Percentiles rank a stretch among this genome's conserved stretches.
Evolutionary conservation across 371 early-diverging fungal species (phyloP).

Genomic region (Mucor lusitanicus): DNA sequence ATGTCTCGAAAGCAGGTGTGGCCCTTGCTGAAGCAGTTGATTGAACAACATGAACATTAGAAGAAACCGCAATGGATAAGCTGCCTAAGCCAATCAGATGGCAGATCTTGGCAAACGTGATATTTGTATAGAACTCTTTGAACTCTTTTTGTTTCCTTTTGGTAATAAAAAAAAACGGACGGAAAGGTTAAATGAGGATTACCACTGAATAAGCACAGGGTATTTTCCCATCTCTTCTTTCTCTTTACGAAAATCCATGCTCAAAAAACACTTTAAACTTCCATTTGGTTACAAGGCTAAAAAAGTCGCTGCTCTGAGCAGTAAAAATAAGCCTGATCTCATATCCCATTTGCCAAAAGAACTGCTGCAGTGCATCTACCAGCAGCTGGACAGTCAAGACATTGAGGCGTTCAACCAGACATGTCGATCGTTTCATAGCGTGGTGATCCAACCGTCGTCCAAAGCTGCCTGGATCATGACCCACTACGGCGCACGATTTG

Average conservation of each 20-base stretch:
- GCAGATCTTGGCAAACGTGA: slow-evolving; percentile 7
- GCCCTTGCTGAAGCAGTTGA: slow-evolving; percentile 43
- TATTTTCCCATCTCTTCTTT: background rate
- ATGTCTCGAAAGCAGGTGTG: slow-evolving; percentile 73
- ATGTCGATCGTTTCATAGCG: slow-evolving; percentile 12
- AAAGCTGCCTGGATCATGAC: slow-evolving; percentile 29
- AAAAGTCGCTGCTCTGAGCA: background rate
- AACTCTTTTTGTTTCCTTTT: background rate
- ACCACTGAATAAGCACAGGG: background rate
- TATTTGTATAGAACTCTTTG: slow-evolving; percentile 8
- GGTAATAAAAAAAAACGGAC: background rate
- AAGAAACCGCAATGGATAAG: background rate
- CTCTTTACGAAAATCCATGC: background rate
- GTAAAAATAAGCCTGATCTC: background rate
- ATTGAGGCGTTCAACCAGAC: slow-evolving; percentile 14
- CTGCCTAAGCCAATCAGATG: background rate
- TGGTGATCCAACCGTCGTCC: slow-evolving; percentile 6
- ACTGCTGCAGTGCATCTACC: slow-evolving; percentile 21
- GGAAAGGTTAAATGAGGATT: background rate
- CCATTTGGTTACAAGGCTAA: background rate
- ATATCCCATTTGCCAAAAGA: slow-evolving; percentile 23
- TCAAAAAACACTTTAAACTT: slow-evolving; percentile 4
- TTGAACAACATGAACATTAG: background rate
- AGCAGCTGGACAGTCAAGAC: slow-evolving; percentile 18
- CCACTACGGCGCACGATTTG: slow-evolving; percentile 26